These are phyloP conservation scores for Afroboletus lepidellus DNA, from an alignment of 1,284 basidiomycete genomes.

Conservation along the genomic window DNA sequence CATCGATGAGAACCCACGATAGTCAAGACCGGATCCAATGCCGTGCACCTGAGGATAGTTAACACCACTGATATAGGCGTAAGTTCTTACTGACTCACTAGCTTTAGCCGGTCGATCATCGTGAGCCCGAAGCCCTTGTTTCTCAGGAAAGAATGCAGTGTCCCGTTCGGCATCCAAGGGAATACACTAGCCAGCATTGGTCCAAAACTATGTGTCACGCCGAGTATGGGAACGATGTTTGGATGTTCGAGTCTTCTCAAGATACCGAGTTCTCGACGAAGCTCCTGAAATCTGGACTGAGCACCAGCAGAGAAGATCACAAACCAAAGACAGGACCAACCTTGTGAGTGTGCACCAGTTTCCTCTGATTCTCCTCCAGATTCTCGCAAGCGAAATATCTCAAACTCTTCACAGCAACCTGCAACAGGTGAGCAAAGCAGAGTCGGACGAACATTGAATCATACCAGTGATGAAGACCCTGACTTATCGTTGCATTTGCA, in stretches of 20 bases:
- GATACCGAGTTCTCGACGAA: slow-evolving; percentile 3
- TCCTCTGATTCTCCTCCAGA: not conserved
- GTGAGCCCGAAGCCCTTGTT: not conserved
- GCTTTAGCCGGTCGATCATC: not conserved
- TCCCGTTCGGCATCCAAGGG: slow-evolving; percentile 2
- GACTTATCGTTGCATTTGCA: not conserved
- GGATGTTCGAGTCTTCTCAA: slow-evolving; percentile 4
- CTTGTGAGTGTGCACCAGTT: not conserved
- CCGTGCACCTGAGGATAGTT: not conserved
- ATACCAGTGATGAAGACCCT: slow-evolving; percentile 1
- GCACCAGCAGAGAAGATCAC: too few species aligned
- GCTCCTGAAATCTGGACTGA: too few species aligned
- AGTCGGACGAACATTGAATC: too few species aligned
- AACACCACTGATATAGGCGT: not conserved
- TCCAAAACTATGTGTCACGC: not conserved
- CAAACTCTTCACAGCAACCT: slow-evolving; percentile 8
- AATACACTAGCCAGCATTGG: not conserved
- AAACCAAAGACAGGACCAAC: not conserved
- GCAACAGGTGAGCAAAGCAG: not conserved
- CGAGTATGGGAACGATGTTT: slow-evolving; percentile 5
- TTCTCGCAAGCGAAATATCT: slow-evolving; percentile 6
- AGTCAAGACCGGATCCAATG: slow-evolving; percentile 5
- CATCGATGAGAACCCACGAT: not conserved
- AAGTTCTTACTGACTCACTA: not conserved
- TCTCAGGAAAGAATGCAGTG: slow-evolving; percentile 1